Evolutionary conservation across 2,329 filamentous ascomycete species (phyloP), one percentile per base, ranked within the genome.

Genomic region (Penicillium sp.): DNA sequence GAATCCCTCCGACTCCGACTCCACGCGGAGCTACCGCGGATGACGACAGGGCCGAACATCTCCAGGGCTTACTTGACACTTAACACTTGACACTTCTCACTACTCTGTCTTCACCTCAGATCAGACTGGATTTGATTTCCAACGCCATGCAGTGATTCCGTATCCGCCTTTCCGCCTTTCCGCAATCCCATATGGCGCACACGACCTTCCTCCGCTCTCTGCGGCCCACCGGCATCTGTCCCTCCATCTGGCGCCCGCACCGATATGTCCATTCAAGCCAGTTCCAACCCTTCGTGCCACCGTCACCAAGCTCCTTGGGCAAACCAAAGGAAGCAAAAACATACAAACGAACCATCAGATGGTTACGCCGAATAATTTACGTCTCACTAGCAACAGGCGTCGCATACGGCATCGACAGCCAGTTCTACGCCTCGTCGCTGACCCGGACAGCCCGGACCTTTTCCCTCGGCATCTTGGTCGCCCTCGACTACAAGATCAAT

Each of bases 401-500:
- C 6, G 71, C 86, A 50, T 95, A 90, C 70, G 73, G 84, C 10
- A 66, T 87, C 57, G 94, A 99, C 74, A 82, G 74, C 15, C 82
- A 88, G 60, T 80, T 89, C 68, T 95, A 94, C 73, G 90, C 91
- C 48, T 87, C 89, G 1, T 88, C 90, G 13, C 76, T 96, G 27
- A 85, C 82, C 37, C 88, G 94, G 53, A 93, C 89, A 25, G 73
- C 89, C 40, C 87, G 88, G 40, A 97, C 94, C 0, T 96, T 97
- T 71, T 81, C 82, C 39, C 85, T 85, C 3, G 93, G 91, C 8
- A 77, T 96, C 12, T 69, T 92, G 44, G 89, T 96, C 16, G 93
- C 92, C 1, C 68, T 92, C 25, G 94, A 99, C 77, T 97, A 99
- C 79, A 97, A 97, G 77, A 79, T 97, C 72, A 97, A 99, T 75